phyloP scores from a whole-genome alignment of 2,329 filamentous ascomycete genomes.

The Fusarium denticulatum region DNA sequence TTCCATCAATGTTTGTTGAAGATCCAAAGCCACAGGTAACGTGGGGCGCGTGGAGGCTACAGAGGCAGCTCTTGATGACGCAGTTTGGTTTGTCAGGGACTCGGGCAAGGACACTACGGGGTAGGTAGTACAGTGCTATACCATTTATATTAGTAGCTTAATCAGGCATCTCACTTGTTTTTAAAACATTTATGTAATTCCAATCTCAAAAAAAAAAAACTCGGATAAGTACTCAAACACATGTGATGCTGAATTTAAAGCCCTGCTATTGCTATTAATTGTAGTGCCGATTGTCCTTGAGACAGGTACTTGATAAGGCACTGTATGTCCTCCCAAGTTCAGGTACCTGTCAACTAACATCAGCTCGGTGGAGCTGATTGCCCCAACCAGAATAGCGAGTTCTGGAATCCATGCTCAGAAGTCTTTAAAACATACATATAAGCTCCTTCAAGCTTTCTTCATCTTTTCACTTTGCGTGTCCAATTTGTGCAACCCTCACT shows the following conservation, averaged over 20 bases:
- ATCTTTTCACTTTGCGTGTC: conserved; percentile 19
- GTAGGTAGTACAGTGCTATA: background rate
- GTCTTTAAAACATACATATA: conserved; percentile 10
- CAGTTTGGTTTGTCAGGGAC: conserved; percentile 42
- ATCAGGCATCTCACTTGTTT: background rate
- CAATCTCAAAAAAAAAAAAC: background rate
- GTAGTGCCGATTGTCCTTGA: background rate
- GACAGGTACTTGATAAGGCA: background rate
- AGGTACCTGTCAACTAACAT: background rate
- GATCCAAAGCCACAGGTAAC: conserved; percentile 19
- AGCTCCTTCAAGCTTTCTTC: conserved; percentile 21
- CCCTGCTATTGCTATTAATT: background rate
- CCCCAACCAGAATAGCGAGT: conserved; percentile 19
- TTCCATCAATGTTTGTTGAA: conserved; percentile 22
- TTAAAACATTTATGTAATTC: background rate
- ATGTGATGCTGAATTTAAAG: background rate
- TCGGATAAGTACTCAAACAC: background rate
- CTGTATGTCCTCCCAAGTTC: background rate
- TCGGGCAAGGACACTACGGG: background rate
- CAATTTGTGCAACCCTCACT: background rate
- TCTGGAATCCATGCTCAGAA: background rate
- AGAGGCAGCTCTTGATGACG: conserved; percentile 50
- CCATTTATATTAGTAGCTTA: background rate
- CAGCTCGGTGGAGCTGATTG: background rate
- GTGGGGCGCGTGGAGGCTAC: conserved; percentile 35